A percentile compares a stretch with the other conserved stretches of the same genome.
Evolutionary conservation across 1,284 basidiomycete species (phyloP).

Genomic region (Moesziomyces globuligerus): DNA sequence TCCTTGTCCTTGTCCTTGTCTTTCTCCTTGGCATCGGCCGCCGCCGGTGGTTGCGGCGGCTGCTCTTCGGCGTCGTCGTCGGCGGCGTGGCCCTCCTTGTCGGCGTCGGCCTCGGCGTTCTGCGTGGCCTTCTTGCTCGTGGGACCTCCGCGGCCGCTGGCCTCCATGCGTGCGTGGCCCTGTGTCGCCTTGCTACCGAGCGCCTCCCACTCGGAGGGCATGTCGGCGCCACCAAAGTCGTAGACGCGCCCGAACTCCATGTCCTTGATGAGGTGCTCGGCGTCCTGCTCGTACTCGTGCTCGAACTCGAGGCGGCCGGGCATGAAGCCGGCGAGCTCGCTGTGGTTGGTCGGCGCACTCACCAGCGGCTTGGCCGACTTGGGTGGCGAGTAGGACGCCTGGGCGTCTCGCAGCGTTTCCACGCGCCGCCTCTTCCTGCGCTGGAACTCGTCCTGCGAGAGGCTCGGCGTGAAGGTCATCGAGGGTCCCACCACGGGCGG

Average conservation of each 20-base stretch:
- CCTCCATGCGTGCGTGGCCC: slow-evolving; percentile 59
- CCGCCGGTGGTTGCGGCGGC: slow-evolving; percentile 18
- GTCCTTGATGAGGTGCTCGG: slow-evolving; percentile 94
- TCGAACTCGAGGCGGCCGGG: slow-evolving; percentile 97
- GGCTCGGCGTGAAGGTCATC: slow-evolving; percentile 46
- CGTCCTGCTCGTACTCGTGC: slow-evolving; percentile 89
- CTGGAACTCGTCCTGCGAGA: slow-evolving; percentile 62
- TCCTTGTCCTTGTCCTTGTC: slow-evolving; percentile 51
- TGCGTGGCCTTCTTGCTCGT: slow-evolving; percentile 54
- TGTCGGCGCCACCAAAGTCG: slow-evolving; percentile 80
- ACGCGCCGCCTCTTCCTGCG: slow-evolving; percentile 61
- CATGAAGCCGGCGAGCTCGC: slow-evolving; percentile 88
- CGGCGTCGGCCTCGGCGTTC: slow-evolving; percentile 43
- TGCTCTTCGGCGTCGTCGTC: slow-evolving; percentile 27
- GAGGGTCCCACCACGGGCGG: slow-evolving; percentile 62
- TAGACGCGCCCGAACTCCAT: slow-evolving; percentile 91
- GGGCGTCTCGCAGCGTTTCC: slow-evolving; percentile 55
- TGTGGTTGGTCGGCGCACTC: slow-evolving; percentile 90
- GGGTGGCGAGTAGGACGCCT: slow-evolving; percentile 57
- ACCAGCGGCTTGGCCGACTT: slow-evolving; percentile 76
- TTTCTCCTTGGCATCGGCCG: slow-evolving; percentile 50
- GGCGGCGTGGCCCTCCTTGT: slow-evolving; percentile 42
- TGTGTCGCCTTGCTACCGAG: slow-evolving; percentile 58
- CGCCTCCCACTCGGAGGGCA: slow-evolving; percentile 61
- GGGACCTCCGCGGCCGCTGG: slow-evolving; percentile 75